Percentiles rank a stretch among this genome's conserved stretches.
Conservation (phyloP, 1,284 basidiomycete species). For the Thelephora terrestris region DNA sequence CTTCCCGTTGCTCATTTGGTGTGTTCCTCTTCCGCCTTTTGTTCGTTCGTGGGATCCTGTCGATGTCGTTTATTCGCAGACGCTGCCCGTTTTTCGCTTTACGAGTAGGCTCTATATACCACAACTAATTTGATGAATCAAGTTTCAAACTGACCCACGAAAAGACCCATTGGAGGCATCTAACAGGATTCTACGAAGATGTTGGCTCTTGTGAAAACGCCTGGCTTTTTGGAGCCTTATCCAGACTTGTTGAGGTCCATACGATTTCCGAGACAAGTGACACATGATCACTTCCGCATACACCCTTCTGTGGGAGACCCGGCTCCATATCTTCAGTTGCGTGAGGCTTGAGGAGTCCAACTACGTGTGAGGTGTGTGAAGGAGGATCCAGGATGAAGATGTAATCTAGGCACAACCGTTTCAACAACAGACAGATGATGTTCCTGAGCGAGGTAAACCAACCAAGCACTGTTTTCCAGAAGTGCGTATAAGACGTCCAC, state of each 20-base stretch:
- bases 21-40: too few species aligned
- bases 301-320: constrained; percentile 71
- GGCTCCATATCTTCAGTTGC: constrained; percentile 49
- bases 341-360: constrained; percentile 59
- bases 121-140: too few species aligned
- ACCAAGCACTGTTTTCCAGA: constrained; percentile 78
- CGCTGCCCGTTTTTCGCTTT: too few species aligned
- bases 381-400: constrained; percentile 60
- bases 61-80: too few species aligned
- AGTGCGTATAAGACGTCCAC: constrained; percentile 74
- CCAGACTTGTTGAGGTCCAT: constrained; percentile 13
- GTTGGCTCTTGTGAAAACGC: too few species aligned
- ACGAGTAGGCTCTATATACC: too few species aligned
- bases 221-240: too few species aligned
- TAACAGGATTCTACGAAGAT: too few species aligned
- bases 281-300: constrained; percentile 85
- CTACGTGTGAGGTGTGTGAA: constrained; percentile 33
- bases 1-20: too few species aligned
- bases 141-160: too few species aligned
- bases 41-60: too few species aligned
- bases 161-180: too few species aligned
- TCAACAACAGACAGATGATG: background rate
- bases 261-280: constrained; percentile 54
- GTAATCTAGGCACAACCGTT: constrained; percentile 51
- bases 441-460: constrained; percentile 9